Evolutionary conservation across 345 rosid genomes (phyloP).

Genomic region (Citrus mangshanensis): DNA sequence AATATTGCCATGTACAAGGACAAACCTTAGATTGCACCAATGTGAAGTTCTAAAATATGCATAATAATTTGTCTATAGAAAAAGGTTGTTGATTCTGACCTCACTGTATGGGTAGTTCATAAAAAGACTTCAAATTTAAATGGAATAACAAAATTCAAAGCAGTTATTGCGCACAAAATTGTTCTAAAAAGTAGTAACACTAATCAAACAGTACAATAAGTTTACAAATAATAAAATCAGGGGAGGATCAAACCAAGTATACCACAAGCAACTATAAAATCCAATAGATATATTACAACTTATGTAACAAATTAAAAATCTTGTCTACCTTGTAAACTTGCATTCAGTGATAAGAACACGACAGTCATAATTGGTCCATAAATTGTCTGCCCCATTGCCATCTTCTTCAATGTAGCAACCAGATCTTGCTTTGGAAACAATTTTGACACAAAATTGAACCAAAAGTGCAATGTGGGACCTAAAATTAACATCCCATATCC

Average conservation of each 20-base stretch:
- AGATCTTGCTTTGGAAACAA: slow-evolving; percentile 73
- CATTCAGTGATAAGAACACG: slow-evolving; percentile 69
- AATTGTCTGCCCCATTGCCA: slow-evolving; percentile 66
- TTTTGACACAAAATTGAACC: slow-evolving; percentile 81
- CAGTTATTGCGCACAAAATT: neutral
- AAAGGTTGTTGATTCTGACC: neutral
- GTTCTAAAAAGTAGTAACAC: neutral
- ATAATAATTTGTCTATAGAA: neutral
- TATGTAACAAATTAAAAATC: neutral
- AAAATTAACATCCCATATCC: slow-evolving; percentile 71
- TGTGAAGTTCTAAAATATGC: neutral
- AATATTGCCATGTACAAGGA: neutral
- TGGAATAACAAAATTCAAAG: neutral
- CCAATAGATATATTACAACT: neutral
- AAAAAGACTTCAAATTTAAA: neutral
- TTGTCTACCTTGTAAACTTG: slow-evolving; percentile 60
- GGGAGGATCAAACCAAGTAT: neutral
- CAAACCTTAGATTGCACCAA: neutral
- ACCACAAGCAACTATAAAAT: neutral
- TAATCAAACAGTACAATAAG: neutral
- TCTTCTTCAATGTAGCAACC: slow-evolving; percentile 78
- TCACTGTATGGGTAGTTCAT: neutral
- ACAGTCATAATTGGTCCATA: slow-evolving; percentile 80
- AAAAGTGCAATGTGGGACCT: slow-evolving; percentile 82
- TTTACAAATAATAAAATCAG: neutral